Evolutionary conservation across 495 filamentous ascomycete genomes (phyloP).

Genomic region (Penicillium lagena): DNA sequence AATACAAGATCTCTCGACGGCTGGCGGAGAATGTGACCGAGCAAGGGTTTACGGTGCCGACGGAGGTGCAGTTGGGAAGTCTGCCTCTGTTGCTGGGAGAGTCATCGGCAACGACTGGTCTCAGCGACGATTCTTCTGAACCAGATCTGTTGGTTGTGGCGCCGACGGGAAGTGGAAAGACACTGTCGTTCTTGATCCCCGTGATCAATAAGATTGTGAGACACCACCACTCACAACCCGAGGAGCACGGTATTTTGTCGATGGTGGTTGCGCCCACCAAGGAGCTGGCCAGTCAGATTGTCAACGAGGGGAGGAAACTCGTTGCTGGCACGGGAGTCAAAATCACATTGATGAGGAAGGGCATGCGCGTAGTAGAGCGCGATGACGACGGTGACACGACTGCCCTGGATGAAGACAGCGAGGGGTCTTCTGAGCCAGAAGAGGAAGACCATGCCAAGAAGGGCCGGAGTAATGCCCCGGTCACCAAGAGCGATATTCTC

Average conservation of each 20-base stretch:
- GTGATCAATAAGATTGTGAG: constrained; percentile 67
- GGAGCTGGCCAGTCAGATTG: constrained; percentile 87
- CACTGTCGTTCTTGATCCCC: constrained; percentile 83
- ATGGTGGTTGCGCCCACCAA: constrained; percentile 86
- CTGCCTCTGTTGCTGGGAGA: constrained; percentile 67
- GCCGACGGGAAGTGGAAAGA: constrained; percentile 97
- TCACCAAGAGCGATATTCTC: constrained; percentile 73
- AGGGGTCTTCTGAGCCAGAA: constrained; percentile 28
- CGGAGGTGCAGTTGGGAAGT: constrained; percentile 85
- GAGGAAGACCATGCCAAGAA: constrained; percentile 36
- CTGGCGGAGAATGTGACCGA: constrained; percentile 72
- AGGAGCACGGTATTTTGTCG: constrained; percentile 47
- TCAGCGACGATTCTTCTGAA: constrained; percentile 15
- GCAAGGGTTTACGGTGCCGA: constrained; percentile 81
- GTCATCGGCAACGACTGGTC: constrained; percentile 2
- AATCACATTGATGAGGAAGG: constrained; percentile 77
- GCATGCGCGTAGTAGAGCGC: constrained; percentile 59
- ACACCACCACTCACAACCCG: constrained; percentile 36
- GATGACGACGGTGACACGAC: constrained; percentile 22
- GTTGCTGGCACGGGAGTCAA: constrained; percentile 70
- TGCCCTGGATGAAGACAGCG: constrained; percentile 34
- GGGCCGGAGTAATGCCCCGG: constrained; percentile 26
- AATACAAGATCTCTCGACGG: constrained; percentile 62
- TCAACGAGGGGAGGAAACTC: constrained; percentile 84
- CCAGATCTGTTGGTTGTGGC: constrained; percentile 81